Base-by-base conservation (phyloP, 1,139 yeast species). In the Candida sp. region DNA sequence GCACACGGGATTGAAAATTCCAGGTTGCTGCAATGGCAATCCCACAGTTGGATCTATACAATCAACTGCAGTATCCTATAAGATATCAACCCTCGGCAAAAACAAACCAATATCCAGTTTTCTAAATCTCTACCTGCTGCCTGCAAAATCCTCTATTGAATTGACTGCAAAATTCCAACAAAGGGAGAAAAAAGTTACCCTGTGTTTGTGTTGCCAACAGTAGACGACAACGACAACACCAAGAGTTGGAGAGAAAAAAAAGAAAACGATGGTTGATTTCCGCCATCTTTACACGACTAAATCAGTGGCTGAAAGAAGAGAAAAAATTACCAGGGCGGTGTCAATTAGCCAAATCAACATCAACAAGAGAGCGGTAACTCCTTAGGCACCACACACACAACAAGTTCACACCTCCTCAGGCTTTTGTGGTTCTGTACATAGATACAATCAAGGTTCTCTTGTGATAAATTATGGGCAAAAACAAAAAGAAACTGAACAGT, bases 401-500 rank as follows among this genome's bases (percentile, higher is more conserved):
- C 7, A 7, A 9, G 17, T 17, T 17, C 17, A 17, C 17, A 17
- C 17, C 17, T 17, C 17, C 17, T 28, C 7, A 6, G 31, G 25
- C 8, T 34, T 25, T 33, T 11, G 12, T 11, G 9, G 12, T 26
- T 38, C 30, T 38, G 32, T 38, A n/a, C 8, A 38, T 38, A 38
- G n/a, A 38, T 9, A 12, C 30, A 28, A 12, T 30, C 23, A 9
- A 26, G 4, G 7, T 38, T 11, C 12, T 11, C 28, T 26, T 9
- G 28, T n/a, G 17, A 11, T 11, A 8, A 25, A 47, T 30, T 25
- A 47, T 47, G 49, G 49, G 37, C 7, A 47, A 47, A 27, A 47
- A 37, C 11, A 47, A 47, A 23, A 47, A 47, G 46, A 47, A 47
- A 27, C 49, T 39, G 46, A 42, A 37, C 23, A 47, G 26, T 33